A percentile compares a stretch with the other conserved stretches of the same genome.
Conservation (phyloP, 345 rosid species). For the Eucalyptus marginata region DNA sequence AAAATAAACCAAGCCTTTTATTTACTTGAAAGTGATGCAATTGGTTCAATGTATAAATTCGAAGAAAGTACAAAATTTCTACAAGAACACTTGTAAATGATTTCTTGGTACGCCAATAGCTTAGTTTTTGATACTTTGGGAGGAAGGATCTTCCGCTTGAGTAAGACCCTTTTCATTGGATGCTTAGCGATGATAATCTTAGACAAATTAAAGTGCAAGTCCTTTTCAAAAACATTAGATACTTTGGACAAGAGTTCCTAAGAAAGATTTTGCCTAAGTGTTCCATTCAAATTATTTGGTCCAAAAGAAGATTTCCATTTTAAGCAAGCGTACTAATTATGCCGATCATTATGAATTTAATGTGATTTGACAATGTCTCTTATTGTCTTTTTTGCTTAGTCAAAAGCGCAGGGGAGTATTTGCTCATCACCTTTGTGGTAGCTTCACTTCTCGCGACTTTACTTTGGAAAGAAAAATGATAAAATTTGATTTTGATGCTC, state of each 20-base stretch:
- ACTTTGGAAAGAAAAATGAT: not conserved
- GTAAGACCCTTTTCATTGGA: not conserved
- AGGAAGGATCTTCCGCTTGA: not conserved
- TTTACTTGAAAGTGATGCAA: too few species aligned
- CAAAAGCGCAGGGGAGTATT: not conserved
- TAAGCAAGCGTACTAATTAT: not conserved
- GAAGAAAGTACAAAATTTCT: too few species aligned
- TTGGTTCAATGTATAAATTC: too few species aligned
- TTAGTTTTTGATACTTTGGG: not conserved
- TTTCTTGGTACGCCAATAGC: too few species aligned
- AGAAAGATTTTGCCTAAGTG: not conserved
- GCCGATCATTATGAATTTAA: not conserved
- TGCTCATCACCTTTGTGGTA: not conserved
- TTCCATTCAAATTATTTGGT: not conserved
- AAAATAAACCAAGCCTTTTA: too few species aligned
- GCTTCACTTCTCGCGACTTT: not conserved
- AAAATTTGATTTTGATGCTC: not conserved
- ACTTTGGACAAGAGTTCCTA: not conserved
- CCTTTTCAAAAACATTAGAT: not conserved
- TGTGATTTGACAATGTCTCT: not conserved
- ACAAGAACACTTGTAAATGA: too few species aligned
- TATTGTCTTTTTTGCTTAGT: not conserved
- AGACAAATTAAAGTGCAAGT: not conserved
- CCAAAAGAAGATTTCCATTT: not conserved
- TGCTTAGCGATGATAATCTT: fast-evolving